Base-by-base conservation (phyloP, 495 filamentous ascomycete genomes). In the Copromyces sp. region DNA sequence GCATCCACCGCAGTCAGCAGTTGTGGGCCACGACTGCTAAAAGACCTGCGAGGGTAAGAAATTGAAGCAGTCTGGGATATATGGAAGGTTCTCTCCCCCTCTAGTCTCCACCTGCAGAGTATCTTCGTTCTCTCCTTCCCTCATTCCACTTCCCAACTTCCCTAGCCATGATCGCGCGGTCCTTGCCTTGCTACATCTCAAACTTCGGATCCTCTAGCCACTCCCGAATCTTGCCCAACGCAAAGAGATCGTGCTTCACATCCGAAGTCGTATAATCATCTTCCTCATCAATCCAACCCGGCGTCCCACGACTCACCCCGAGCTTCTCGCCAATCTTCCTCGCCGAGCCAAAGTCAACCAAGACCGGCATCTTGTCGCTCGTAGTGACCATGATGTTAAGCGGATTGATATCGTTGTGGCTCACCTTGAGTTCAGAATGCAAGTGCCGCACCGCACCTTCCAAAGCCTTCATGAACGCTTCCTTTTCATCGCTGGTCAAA, bases 331-430 rank as follows among this genome's bases (percentile, higher is more conserved):
- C 81, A 69, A 80, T 68, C n/a, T 70, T 47, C 42, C 69, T 74
- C 72, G 45, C 75, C 71, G 71, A 75, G 59, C 71, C 80, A 75
- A 82, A 82, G 47, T 83, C 80, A 71, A 83, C 81, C 68, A 79
- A 70, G 16, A 84, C 71, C 17, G 78, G 79, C 53, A 77, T 74
- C 9, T 73, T 73, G 24, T 74, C 71, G 3, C 72, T 59, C 1
- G 71, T 61, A 70, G 71, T 74, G 6, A 85, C 71, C 68, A 85
- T 71, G 44, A 85, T 79, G 72, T 85, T 85, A n/a, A 69, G 45
- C 5, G 82, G 82, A 17, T 76, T 77, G 38, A 85, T 73, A 68
- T 81, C 78, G 40, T 83, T 83, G 69, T 85, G 83, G 24, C 80
- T 82, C 61, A 80, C 76, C n/a, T 80, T 79, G 29, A 74, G 70